A percentile compares a stretch with the other conserved stretches of the same genome.
Evolutionary conservation across 768 basidiomycete genomes (phyloP).

Genomic region (Russula sp.): DNA sequence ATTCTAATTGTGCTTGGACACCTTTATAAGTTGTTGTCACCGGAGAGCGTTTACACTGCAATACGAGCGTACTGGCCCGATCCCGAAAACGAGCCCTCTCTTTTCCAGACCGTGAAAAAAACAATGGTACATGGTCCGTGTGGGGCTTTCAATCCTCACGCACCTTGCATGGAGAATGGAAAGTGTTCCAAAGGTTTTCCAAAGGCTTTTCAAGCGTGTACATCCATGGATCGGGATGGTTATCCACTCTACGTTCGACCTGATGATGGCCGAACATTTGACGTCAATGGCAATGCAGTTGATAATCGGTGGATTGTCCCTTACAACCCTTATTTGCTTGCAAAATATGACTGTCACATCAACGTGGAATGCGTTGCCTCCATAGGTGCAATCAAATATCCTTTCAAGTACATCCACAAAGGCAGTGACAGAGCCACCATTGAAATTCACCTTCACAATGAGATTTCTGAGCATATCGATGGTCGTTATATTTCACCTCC

Average conservation of each 20-base stretch:
- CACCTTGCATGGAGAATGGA: neutral
- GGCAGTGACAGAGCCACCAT: neutral
- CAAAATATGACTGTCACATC: neutral
- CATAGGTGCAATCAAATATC: neutral
- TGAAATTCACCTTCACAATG: neutral
- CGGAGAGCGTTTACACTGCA: neutral
- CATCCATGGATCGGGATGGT: neutral
- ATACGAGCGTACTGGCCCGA: neutral
- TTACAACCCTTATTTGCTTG: neutral
- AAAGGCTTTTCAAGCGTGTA: neutral
- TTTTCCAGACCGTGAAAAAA: neutral
- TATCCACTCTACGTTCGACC: neutral
- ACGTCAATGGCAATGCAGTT: neutral
- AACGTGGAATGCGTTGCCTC: neutral
- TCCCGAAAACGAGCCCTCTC: accelerated
- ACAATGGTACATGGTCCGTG: neutral
- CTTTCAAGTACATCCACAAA: neutral
- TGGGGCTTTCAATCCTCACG: neutral
- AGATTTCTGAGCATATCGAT: neutral
- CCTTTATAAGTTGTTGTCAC: too few species aligned
- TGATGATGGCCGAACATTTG: neutral
- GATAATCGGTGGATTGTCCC: neutral
- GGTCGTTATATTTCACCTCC: neutral
- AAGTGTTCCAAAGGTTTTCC: neutral
- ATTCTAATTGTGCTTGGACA: conserved; percentile 23